Percentiles rank a stretch among this genome's conserved stretches.
phyloP scores from a whole-genome alignment of 2,329 filamentous ascomycete genomes.

The Calonectria pseudoreteaudii region DNA sequence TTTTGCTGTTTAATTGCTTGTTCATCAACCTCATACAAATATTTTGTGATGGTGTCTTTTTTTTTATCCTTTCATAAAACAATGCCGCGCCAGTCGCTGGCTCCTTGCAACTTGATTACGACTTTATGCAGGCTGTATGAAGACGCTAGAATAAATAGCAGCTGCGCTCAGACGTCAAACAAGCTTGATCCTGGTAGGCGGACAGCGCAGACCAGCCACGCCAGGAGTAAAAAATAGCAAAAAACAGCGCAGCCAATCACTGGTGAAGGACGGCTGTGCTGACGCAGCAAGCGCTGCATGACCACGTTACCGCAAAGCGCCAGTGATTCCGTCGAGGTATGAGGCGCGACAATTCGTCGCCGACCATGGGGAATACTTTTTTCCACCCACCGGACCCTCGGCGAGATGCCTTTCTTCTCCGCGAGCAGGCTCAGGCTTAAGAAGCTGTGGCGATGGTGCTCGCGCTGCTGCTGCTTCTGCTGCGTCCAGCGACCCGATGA shows the following conservation, averaged over 20 bases:
- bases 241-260: background rate
- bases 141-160: background rate
- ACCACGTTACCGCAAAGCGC: background rate
- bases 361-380: background rate
- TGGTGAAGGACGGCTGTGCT: background rate
- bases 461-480: background rate
- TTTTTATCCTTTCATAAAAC: background rate
- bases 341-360: background rate
- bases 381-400: background rate
- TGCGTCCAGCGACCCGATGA: background rate
- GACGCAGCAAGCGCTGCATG: background rate
- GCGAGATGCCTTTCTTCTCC: background rate
- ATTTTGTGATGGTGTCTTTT: background rate
- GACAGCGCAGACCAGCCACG: background rate
- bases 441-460: background rate
- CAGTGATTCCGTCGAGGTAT: background rate
- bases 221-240: background rate
- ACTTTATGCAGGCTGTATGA: background rate
- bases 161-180: background rate
- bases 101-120: background rate
- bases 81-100: background rate
- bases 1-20: too few relatives aligned
- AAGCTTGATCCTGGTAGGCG: background rate
- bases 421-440: background rate
- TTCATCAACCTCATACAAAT: background rate